Conservation (phyloP, 2,329 filamentous ascomycete genomes). For the Colletotrichum liriopes region DNA sequence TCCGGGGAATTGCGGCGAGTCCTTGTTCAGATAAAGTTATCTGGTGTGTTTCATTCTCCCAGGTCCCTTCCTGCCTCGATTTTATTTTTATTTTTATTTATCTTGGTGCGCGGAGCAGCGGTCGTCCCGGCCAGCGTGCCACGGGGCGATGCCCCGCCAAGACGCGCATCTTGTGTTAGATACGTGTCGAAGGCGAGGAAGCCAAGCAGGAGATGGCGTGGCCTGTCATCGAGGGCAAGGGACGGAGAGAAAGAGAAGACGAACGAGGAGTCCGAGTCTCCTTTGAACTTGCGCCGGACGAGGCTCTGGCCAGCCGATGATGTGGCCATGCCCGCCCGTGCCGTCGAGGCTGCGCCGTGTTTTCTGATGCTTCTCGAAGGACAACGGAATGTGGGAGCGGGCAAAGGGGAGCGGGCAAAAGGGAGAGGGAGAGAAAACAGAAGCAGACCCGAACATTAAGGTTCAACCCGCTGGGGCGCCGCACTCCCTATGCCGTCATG, state of each 20-base stretch:
- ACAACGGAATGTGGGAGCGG: not conserved
- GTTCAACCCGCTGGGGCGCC: slow-evolving; percentile 26
- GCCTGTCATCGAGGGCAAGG: not conserved
- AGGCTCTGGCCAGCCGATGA: not conserved
- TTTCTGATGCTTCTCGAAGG: slow-evolving; percentile 31
- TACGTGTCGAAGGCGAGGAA: not conserved
- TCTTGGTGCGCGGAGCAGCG: not conserved
- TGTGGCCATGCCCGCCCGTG: slow-evolving; percentile 5
- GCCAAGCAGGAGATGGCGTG: not conserved
- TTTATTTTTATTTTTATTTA: slow-evolving; percentile 1
- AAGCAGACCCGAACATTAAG: slow-evolving; percentile 9
- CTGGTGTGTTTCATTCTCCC: slow-evolving; percentile 34
- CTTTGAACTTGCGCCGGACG: not conserved
- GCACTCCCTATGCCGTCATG: slow-evolving; percentile 3
- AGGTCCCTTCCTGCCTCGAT: slow-evolving; percentile 28
- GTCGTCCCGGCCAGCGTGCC: not conserved
- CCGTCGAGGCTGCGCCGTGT: not conserved
- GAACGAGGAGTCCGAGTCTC: slow-evolving; percentile 29
- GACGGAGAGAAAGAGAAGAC: slow-evolving; percentile 34
- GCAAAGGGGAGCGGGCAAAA: not conserved
- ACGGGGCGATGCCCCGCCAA: slow-evolving; percentile 23
- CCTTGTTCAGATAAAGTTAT: slow-evolving; percentile 41
- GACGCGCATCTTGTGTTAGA: slow-evolving; percentile 16
- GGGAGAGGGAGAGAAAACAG: not conserved
- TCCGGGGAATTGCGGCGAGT: slow-evolving; percentile 29